These are phyloP conservation scores for Lathyrus oleraceus DNA, from an alignment of 306 rosid species.

Conservation along the genomic window DNA sequence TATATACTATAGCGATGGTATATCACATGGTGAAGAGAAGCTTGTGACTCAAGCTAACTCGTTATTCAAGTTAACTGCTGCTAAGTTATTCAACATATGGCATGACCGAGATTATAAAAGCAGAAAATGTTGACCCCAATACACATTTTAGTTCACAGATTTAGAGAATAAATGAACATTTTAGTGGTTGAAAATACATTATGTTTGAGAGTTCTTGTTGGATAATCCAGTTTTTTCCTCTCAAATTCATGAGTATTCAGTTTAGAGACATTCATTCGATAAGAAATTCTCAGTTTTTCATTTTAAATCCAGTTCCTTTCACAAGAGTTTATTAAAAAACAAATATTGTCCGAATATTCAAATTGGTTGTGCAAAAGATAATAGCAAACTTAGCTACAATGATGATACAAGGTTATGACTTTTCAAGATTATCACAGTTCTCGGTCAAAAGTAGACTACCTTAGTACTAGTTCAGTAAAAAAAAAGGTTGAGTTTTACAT, in stretches of 20 bases:
- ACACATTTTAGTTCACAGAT: too few species aligned
- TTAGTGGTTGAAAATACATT: too few species aligned
- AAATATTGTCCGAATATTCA: background rate
- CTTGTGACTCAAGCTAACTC: too few species aligned
- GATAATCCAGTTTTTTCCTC: background rate
- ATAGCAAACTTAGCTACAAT: background rate
- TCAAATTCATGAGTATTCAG: background rate
- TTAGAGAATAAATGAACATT: too few species aligned
- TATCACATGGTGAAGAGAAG: too few species aligned
- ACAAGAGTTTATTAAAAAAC: background rate
- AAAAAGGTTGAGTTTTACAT: conserved; percentile 1
- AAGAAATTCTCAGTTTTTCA: background rate
- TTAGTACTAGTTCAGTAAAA: conserved; percentile 2
- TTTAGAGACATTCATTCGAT: background rate
- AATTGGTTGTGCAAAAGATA: background rate
- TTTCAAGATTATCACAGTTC: conserved; percentile 18
- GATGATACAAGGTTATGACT: background rate
- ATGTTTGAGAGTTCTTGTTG: background rate
- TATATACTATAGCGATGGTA: too few species aligned
- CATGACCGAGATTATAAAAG: too few species aligned
- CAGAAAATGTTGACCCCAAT: too few species aligned
- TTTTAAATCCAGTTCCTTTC: background rate
- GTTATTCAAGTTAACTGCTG: too few species aligned
- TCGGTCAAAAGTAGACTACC: background rate
- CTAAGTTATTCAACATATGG: too few species aligned